Evolutionary conservation across 73 alveolate genomes (phyloP).

Genomic region (Durusdinium trenchii): DNA sequence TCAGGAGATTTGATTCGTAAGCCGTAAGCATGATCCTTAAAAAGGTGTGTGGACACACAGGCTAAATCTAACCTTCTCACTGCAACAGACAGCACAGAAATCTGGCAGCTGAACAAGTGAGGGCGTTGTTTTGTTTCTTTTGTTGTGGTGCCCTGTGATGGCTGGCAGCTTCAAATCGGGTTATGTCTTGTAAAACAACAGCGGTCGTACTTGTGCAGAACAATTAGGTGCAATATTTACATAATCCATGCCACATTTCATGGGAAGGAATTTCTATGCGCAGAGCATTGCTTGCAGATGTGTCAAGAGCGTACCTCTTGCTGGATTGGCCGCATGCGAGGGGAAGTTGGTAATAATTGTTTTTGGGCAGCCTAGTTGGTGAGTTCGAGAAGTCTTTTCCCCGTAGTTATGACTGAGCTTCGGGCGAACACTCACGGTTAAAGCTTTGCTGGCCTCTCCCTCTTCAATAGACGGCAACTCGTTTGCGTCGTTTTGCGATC

Average conservation of each 20-base stretch:
- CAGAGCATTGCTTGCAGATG: conserved; percentile 71
- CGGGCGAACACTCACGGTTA: no score
- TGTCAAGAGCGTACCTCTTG: conserved; percentile 58
- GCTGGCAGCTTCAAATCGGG: not conserved
- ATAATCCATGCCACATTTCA: not conserved
- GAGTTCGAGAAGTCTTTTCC: no score
- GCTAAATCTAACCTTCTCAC: no score
- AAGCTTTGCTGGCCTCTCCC: no score
- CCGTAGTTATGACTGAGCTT: no score
- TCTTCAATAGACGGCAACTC: no score
- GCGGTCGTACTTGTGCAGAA: not conserved
- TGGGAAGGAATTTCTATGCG: conserved; percentile 77
- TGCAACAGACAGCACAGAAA: no score
- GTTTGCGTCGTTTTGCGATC: no score
- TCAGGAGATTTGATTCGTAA: not conserved
- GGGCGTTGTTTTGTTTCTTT: not conserved
- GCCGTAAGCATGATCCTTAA: no score
- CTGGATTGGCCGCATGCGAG: not conserved
- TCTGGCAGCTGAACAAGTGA: not conserved
- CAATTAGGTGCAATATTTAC: not conserved
- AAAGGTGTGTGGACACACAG: no score
- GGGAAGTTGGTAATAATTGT: no score
- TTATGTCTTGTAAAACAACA: not conserved
- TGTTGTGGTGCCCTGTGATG: not conserved
- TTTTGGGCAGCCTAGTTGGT: no score